Base-by-base conservation (phyloP, 2,329 filamentous ascomycete genomes). In the Samsoniella hepiali region DNA sequence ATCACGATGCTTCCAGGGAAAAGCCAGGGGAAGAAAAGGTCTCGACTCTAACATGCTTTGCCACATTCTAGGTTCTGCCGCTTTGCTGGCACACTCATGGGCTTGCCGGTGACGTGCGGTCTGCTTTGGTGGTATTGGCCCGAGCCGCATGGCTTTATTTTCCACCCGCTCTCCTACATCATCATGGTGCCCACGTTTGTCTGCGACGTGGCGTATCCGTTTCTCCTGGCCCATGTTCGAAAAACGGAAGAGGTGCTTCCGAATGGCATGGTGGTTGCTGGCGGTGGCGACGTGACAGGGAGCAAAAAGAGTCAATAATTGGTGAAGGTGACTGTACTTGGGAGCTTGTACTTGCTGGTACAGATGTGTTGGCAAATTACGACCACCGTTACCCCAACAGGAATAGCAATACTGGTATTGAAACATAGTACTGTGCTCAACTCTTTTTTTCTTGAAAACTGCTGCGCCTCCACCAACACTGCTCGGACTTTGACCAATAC, bases 61-160 rank as follows among this genome's bases (percentile, higher is more conserved):
- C 31, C 27, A 31, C 27, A 13, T 5, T n/a, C 15, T 36, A 83
- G 80, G 79, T 72, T 78, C 36, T 77, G 74, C 38, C 76, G 81
- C 58, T 74, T 76, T 13, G 62, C 78, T 2, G 80, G 81, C 5
- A 77, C 79, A 1, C 58, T 80, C 9, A 69, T 76, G 64, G 79
- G 80, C 2, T 70, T 82, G 22, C 72, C 76, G 5, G 63, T 75
- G 11, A 72, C 72, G 50, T 78, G 77, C 59, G 69, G 70, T 9
- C 66, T 81, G 50, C 69, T 79, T n/a, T 82, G 79, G 79, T 81
- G 77, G 72, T 76, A 76, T 66, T 83, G 81, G 81, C 80, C 79
- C 3, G 81, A 82, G 63, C 78, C 80, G 1, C 78, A 83, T 67
- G 76, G 74, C 11, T 84, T 81, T 67, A 76, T 80, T 36, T 71